Conservation (phyloP, 371 early-diverging fungal genomes). For the Apophysomyces variabilis region DNA sequence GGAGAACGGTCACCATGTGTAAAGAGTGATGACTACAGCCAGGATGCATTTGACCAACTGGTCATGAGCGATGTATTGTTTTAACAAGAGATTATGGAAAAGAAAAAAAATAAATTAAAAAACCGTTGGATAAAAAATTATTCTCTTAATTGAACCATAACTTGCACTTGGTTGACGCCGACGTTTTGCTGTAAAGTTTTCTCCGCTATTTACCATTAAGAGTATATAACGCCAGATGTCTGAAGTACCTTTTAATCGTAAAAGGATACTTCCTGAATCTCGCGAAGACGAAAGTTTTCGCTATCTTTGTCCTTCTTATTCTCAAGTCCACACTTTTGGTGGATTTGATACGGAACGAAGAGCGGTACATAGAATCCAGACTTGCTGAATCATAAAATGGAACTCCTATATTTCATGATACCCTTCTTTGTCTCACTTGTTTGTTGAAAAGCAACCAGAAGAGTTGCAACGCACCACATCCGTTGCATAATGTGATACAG, state of each 20-base stretch:
- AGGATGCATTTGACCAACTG: conserved; percentile 16
- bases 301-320: background rate
- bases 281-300: conserved; percentile 6
- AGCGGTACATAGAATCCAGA: background rate
- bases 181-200: background rate
- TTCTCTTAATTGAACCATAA: background rate
- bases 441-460: too few relatives aligned
- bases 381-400: too few relatives aligned
- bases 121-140: too few relatives aligned
- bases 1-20: background rate
- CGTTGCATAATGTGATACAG: too few relatives aligned
- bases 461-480: too few relatives aligned
- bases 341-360: conserved; percentile 5
- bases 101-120: background rate
- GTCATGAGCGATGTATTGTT: conserved; percentile 16
- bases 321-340: background rate
- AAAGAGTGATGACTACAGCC: background rate
- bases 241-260: conserved; percentile 9
- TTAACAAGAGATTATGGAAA: background rate
- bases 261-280: conserved; percentile 9
- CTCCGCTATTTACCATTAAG: background rate
- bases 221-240: conserved; percentile 6
- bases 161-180: background rate
- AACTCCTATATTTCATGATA: too few relatives aligned
- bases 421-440: too few relatives aligned